phyloP scores from a whole-genome alignment of 106 monocot species.

The Ottelia alismoides region DNA sequence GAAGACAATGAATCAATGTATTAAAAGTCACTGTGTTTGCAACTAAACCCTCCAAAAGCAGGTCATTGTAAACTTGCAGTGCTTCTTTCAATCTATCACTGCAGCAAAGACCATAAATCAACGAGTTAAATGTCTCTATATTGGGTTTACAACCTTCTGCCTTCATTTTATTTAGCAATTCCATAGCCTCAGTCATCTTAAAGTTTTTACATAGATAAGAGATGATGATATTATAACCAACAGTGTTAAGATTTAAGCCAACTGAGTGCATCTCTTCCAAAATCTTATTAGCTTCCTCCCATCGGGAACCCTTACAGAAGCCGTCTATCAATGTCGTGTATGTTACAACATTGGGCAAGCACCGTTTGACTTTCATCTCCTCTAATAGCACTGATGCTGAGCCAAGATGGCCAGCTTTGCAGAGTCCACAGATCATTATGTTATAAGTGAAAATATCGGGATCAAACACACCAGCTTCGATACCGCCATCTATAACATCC shows the following conservation, averaged over 20 bases:
- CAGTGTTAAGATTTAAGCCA: slow-evolving; percentile 45
- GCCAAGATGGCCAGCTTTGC: slow-evolving; percentile 51
- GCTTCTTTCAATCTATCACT: slow-evolving; percentile 48
- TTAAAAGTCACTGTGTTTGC: slow-evolving; percentile 78
- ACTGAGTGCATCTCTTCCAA: slow-evolving; percentile 48
- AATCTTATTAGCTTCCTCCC: slow-evolving; percentile 40
- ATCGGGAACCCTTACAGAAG: slow-evolving; percentile 43
- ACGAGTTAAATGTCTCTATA: slow-evolving; percentile 58
- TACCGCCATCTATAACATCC: slow-evolving; percentile 22
- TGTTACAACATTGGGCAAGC: slow-evolving; percentile 50
- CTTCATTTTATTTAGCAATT: slow-evolving; percentile 51
- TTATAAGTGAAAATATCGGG: slow-evolving; percentile 77
- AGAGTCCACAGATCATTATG: slow-evolving; percentile 64
- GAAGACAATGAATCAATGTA: slow-evolving; percentile 48
- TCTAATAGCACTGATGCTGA: slow-evolving; percentile 31
- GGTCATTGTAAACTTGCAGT: slow-evolving; percentile 34
- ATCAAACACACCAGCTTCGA: slow-evolving; percentile 26
- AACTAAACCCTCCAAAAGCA: slow-evolving; percentile 53
- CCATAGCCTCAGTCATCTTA: slow-evolving; percentile 37
- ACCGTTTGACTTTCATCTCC: slow-evolving; percentile 51
- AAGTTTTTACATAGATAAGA: slow-evolving; percentile 47
- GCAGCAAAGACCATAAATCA: slow-evolving; percentile 60
- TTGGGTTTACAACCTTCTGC: slow-evolving; percentile 57
- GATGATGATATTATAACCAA: slow-evolving; percentile 66
- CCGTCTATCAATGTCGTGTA: slow-evolving; percentile 66